Percentiles rank a stretch among this genome's conserved stretches.
phyloP scores from a whole-genome alignment of 2,329 filamentous ascomycete species.

The Dothistroma pini region DNA sequence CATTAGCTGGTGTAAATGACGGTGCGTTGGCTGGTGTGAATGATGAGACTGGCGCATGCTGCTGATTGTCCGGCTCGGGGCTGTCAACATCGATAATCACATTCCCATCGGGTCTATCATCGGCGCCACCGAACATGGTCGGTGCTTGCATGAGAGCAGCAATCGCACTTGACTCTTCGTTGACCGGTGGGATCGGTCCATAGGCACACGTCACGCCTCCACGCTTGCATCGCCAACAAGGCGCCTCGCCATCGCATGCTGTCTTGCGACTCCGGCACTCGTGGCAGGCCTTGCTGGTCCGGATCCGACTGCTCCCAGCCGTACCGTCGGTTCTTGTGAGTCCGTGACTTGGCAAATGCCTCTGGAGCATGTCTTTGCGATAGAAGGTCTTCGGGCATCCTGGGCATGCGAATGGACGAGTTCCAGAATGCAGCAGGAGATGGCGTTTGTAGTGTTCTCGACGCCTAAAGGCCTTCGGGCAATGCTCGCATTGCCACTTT shows the following conservation, averaged over 20 bases:
- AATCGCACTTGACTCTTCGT: constrained; percentile 1
- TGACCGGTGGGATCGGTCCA: background rate
- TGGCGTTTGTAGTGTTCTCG: constrained; percentile 6
- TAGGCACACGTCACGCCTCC: background rate
- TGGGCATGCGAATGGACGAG: constrained; percentile 5
- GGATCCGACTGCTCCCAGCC: background rate
- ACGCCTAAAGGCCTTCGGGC: constrained; percentile 5
- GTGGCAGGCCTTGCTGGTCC: constrained; percentile 1
- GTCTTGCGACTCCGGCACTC: constrained; percentile 1
- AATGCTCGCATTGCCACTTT: constrained; percentile 5
- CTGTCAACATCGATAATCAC: background rate
- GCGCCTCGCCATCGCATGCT: constrained; percentile 1
- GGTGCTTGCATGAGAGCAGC: constrained; percentile 6
- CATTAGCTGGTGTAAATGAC: background rate
- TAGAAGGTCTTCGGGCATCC: constrained; percentile 2
- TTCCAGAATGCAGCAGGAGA: background rate
- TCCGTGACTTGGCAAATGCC: constrained; percentile 6
- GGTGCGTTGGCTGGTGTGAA: background rate
- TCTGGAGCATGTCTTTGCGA: constrained; percentile 7
- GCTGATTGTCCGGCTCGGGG: background rate
- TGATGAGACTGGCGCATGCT: background rate
- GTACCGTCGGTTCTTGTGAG: constrained; percentile 1
- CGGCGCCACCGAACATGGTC: background rate
- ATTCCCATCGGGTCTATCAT: background rate
- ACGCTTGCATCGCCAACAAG: constrained; percentile 1